Conservation (phyloP, 163 green algal species). For the Chlamydomonas reinhardtii region DNA sequence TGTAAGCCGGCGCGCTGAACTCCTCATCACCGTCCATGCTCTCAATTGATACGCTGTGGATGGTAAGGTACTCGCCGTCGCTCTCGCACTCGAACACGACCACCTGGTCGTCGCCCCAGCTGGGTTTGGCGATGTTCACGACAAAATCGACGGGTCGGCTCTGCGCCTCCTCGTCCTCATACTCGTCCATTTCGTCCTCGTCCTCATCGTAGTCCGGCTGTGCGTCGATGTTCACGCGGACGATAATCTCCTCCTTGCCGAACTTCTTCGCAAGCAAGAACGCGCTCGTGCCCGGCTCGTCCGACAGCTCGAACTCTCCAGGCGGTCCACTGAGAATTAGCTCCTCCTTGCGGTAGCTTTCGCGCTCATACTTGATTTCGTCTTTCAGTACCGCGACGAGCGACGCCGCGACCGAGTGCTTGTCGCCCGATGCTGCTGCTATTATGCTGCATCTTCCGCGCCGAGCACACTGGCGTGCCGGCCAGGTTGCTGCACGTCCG, state of each 20-base stretch:
- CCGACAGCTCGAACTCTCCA: constrained; percentile 49
- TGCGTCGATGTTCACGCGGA: constrained; percentile 50
- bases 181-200: constrained; percentile 43
- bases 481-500: too few relatives aligned
- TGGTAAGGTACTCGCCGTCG: constrained; percentile 46
- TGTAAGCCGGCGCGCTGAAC: constrained; percentile 24
- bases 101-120: constrained; percentile 6
- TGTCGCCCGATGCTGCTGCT: background rate
- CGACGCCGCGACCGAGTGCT: constrained; percentile 1
- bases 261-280: constrained; percentile 21
- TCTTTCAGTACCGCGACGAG: constrained; percentile 55
- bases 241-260: constrained; percentile 53
- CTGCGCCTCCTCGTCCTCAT: constrained; percentile 28
- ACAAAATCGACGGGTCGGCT: constrained; percentile 42
- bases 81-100: constrained; percentile 55
- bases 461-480: too few relatives aligned
- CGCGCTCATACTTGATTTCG: constrained; percentile 65
- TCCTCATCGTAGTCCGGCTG: constrained; percentile 35
- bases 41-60: constrained; percentile 48
- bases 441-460: too few relatives aligned
- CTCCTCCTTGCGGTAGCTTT: constrained; percentile 59
- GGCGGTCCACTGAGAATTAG: constrained; percentile 47
- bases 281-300: background rate
- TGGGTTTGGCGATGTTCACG: constrained; percentile 49
- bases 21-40: constrained; percentile 4